A percentile compares a stretch with the other conserved stretches of the same genome.
Conservation (phyloP, 2,329 filamentous ascomycete genomes). For the Leptosphaerulina australis region DNA sequence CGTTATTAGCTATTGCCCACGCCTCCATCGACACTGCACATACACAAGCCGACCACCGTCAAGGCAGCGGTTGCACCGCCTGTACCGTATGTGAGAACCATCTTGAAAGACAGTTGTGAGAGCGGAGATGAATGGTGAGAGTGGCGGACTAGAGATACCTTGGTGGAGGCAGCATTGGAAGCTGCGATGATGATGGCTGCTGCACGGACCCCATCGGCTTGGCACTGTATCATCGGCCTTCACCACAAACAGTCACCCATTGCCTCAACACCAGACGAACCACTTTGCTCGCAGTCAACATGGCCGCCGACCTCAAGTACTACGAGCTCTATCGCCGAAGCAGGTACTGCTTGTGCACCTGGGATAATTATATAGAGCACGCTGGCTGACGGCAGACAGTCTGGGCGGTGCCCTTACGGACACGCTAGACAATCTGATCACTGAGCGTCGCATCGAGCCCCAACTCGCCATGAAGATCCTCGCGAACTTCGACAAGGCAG, state of each 20-base stretch:
- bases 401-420: slow-evolving; percentile 93
- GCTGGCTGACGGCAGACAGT: slow-evolving; percentile 59
- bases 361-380: slow-evolving; percentile 13
- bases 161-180: slow-evolving; percentile 28
- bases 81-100: slow-evolving; percentile 75
- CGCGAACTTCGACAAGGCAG: slow-evolving; percentile 90
- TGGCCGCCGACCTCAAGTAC: slow-evolving; percentile 59
- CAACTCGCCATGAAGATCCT: slow-evolving; percentile 99
- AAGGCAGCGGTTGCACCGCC: slow-evolving; percentile 72
- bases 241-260: slow-evolving; percentile 22
- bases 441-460: slow-evolving; percentile 91
- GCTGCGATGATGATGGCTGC: slow-evolving; percentile 29
- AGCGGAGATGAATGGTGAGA: slow-evolving; percentile 32
- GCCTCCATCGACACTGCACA: slow-evolving; percentile 47
- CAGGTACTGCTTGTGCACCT: slow-evolving; percentile 68
- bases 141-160: slow-evolving; percentile 38
- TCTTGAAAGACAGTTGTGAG: slow-evolving; percentile 49
- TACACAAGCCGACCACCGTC: slow-evolving; percentile 78
- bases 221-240: slow-evolving; percentile 17
- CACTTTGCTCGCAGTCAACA: slow-evolving; percentile 28
- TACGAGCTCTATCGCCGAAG: slow-evolving; percentile 98
- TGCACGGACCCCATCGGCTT: slow-evolving; percentile 21
- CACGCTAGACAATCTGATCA: slow-evolving; percentile 95
- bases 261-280: slow-evolving; percentile 18
- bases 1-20: slow-evolving; percentile 41